These are phyloP conservation scores for Rhipidocladum racemiflorum DNA, from an alignment of 176 grass and related monocot genomes.

Conservation along the genomic window DNA sequence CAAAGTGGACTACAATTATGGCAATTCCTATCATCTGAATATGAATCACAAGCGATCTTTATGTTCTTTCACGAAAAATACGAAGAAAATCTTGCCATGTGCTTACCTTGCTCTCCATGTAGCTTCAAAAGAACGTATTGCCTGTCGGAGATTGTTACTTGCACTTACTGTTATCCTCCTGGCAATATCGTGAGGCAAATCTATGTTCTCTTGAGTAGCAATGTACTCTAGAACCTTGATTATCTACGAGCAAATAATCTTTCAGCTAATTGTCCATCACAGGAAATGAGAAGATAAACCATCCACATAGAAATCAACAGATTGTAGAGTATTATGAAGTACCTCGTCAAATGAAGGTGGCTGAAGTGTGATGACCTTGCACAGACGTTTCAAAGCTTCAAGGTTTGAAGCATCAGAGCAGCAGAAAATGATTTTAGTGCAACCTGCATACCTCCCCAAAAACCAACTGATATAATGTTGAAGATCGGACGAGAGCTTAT, in stretches of 20 bases:
- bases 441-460: slow-evolving; percentile 53
- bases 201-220: slow-evolving; percentile 51
- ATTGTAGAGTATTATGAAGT: neutral
- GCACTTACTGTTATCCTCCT: slow-evolving; percentile 48
- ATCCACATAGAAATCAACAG: too few species aligned
- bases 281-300: neutral
- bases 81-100: neutral
- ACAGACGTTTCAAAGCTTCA: slow-evolving; percentile 50
- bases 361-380: slow-evolving; percentile 48
- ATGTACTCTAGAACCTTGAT: slow-evolving; percentile 64
- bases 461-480: slow-evolving; percentile 63
- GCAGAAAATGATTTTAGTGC: slow-evolving; percentile 60
- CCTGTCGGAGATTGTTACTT: slow-evolving; percentile 59
- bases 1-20: neutral
- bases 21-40: neutral
- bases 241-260: slow-evolving; percentile 39
- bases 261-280: neutral
- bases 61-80: neutral
- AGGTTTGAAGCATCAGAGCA: slow-evolving; percentile 65
- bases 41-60: neutral
- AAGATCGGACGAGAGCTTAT: slow-evolving; percentile 58
- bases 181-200: slow-evolving; percentile 49
- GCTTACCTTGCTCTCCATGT: slow-evolving; percentile 64
- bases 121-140: slow-evolving; percentile 81
- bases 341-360: slow-evolving; percentile 62